Percentiles rank a stretch among this genome's conserved stretches.
phyloP scores from a whole-genome alignment of 202 grass and related monocot species.

The Bolboschoenoplectus hybrid region DNA sequence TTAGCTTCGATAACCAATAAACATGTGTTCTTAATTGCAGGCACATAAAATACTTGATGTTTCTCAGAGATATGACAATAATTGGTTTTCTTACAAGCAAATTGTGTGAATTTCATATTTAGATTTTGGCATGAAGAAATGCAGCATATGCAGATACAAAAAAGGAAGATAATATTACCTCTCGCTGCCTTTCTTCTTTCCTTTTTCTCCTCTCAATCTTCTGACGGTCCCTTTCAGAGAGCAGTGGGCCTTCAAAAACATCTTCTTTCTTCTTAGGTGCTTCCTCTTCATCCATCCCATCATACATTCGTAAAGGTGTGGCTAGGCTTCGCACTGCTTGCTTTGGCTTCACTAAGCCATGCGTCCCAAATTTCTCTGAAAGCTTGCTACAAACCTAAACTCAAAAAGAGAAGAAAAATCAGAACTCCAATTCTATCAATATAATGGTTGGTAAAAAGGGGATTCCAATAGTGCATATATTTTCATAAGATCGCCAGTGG shows the following conservation, averaged over 20 bases:
- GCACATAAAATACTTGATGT: background rate
- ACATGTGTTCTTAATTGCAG: background rate
- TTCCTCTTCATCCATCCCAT: slow-evolving; percentile 76
- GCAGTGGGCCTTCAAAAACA: slow-evolving; percentile 72
- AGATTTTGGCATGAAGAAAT: slow-evolving; percentile 29
- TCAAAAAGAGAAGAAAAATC: slow-evolving; percentile 3
- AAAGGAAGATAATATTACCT: slow-evolving; percentile 47
- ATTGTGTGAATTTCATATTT: background rate
- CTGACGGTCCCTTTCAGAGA: slow-evolving; percentile 75
- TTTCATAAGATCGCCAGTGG: background rate
- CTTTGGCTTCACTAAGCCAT: slow-evolving; percentile 80
- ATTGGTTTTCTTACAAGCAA: background rate
- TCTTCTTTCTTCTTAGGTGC: slow-evolving; percentile 66
- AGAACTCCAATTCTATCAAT: background rate
- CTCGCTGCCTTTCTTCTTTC: slow-evolving; percentile 94
- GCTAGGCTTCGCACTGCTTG: slow-evolving; percentile 72
- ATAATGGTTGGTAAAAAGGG: background rate
- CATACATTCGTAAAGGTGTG: slow-evolving; percentile 80
- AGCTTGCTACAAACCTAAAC: slow-evolving; percentile 77
- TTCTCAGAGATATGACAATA: slow-evolving; percentile 2
- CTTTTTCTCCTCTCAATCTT: slow-evolving; percentile 92
- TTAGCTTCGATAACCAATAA: slow-evolving; percentile 13
- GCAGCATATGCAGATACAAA: background rate
- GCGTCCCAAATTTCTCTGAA: slow-evolving; percentile 85
- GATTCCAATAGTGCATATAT: background rate